Base-by-base conservation (phyloP, 139 green algal genomes). In the Pleodorina starrii region DNA sequence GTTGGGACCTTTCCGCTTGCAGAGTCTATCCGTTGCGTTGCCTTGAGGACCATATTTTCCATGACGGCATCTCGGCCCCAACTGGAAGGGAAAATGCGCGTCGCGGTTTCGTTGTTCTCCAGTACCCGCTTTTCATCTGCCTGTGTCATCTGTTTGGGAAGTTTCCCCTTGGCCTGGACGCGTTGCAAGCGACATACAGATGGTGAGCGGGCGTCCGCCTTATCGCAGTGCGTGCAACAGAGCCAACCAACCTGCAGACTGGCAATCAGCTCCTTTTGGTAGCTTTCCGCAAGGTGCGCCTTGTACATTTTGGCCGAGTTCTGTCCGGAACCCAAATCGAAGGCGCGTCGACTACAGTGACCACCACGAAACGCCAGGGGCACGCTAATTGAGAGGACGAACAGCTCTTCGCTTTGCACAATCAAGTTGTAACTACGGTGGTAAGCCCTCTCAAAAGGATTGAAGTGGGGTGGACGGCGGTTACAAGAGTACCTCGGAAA, bases 191-290 rank as follows among this genome's bases (percentile, higher is more conserved):
- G 27, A 6, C 9, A 7, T 83, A 43, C n/a, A 73, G 7, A 72
- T 38, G 63, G n/a, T 40, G n/a, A n/a, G n/a, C n/a, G n/a, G n/a
- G n/a, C n/a, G n/a, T n/a, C n/a, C n/a, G n/a, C n/a, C n/a, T n/a
- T n/a, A n/a, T n/a, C n/a, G n/a, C n/a, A n/a, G n/a, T n/a, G n/a
- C 57, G 19, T 46, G 3, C 46, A 76, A 29, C 16, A 46, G 38
- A 76, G 17, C 16, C 40, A 17, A n/a, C 76, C 35, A 1, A 76
- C 80, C 50, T 86, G 80, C 32, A 86, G 12, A 10, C 57, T 59
- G 14, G 80, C 25, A 0, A 86, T 46, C 4, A 86, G 59, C 40
- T 86, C 80, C 43, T 86, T 86, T 32, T 86, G 59, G 19, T 86
- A 86, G 7, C n/a, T 76, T 40, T 86, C 80, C 0, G 80, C 59